phyloP scores from a whole-genome alignment of 345 rosid genomes.

The Gossypium mustelinum region DNA sequence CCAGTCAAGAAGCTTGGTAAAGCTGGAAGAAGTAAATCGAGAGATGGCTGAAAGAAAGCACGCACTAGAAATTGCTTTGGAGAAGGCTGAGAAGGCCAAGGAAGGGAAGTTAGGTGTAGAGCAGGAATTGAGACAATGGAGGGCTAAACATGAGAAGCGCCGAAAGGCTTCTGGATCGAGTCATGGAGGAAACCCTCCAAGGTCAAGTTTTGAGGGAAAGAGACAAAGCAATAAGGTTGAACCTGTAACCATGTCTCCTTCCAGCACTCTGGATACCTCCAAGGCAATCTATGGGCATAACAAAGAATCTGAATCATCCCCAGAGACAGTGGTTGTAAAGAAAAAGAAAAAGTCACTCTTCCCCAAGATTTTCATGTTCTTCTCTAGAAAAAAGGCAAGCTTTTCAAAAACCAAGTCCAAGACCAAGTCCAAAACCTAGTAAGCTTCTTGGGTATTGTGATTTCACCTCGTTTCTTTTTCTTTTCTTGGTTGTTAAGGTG shows the following conservation, averaged over 20 bases:
- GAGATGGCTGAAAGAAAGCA: slow-evolving; percentile 59
- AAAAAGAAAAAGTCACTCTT: slow-evolving; percentile 72
- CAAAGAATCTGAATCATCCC: slow-evolving; percentile 28
- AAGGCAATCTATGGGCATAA: slow-evolving; percentile 24
- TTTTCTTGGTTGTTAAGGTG: slow-evolving; percentile 6
- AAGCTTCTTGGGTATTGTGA: slow-evolving; percentile 14
- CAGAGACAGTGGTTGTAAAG: slow-evolving; percentile 38
- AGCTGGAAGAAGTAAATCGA: slow-evolving; percentile 57
- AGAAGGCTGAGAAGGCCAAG: slow-evolving; percentile 84
- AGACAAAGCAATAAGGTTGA: slow-evolving; percentile 30
- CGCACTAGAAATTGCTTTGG: slow-evolving; percentile 54
- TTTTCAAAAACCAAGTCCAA: slow-evolving; percentile 25
- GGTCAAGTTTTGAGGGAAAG: slow-evolving; percentile 34
- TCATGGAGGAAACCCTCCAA: slow-evolving; percentile 30
- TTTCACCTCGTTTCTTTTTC: slow-evolving; percentile 1
- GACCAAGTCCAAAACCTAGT: slow-evolving; percentile 18
- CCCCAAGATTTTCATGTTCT: slow-evolving; percentile 67
- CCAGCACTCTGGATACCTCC: slow-evolving; percentile 21
- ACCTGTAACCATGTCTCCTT: slow-evolving; percentile 14
- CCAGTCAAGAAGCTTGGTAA: slow-evolving; percentile 47
- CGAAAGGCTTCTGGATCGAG: slow-evolving; percentile 47
- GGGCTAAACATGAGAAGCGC: slow-evolving; percentile 66
- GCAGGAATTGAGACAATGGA: slow-evolving; percentile 88
- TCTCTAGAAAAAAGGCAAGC: slow-evolving; percentile 53
- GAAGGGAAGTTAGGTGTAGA: slow-evolving; percentile 79